phyloP scores from a whole-genome alignment of 768 basidiomycete genomes.

The Termitomyces titanicus region DNA sequence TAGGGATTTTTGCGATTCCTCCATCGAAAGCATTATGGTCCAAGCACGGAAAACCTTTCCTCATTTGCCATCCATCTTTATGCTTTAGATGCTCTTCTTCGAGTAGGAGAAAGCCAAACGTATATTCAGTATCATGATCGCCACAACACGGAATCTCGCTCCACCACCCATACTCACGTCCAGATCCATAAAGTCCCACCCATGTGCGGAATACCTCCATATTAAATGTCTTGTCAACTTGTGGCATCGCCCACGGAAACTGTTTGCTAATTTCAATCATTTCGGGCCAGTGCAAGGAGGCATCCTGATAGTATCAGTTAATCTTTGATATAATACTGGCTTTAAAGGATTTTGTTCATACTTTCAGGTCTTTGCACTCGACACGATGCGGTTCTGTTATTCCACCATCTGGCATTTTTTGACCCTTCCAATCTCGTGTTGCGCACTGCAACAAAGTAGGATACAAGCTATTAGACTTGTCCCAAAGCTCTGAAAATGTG shows the following conservation, averaged over 20 bases:
- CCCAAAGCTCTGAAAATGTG: not conserved
- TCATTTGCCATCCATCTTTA: conserved; percentile 33
- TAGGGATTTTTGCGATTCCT: conserved; percentile 20
- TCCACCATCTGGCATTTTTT: not conserved
- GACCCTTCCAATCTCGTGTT: not conserved
- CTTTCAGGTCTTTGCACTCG: conserved; percentile 2
- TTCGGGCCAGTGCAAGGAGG: conserved; percentile 1
- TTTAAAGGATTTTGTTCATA: not conserved
- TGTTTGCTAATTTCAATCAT: conserved; percentile 18
- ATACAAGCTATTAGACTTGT: not conserved
- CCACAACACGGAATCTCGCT: conserved; percentile 20
- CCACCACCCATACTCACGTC: conserved; percentile 38
- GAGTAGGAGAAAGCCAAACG: conserved; percentile 30
- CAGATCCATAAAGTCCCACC: conserved; percentile 28
- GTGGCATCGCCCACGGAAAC: conserved; percentile 20
- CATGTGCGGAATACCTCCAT: conserved; percentile 15
- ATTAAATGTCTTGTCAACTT: conserved; percentile 14
- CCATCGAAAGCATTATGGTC: conserved; percentile 19
- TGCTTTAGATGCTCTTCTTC: conserved; percentile 25
- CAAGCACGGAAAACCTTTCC: conserved; percentile 28
- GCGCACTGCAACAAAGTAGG: too few relatives aligned
- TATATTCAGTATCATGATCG: conserved; percentile 16
- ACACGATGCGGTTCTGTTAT: not conserved
- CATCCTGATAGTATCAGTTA: not conserved
- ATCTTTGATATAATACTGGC: not conserved